Evolutionary conservation across 495 filamentous ascomycete species (phyloP).

Genomic region (Penicillium parvum): DNA sequence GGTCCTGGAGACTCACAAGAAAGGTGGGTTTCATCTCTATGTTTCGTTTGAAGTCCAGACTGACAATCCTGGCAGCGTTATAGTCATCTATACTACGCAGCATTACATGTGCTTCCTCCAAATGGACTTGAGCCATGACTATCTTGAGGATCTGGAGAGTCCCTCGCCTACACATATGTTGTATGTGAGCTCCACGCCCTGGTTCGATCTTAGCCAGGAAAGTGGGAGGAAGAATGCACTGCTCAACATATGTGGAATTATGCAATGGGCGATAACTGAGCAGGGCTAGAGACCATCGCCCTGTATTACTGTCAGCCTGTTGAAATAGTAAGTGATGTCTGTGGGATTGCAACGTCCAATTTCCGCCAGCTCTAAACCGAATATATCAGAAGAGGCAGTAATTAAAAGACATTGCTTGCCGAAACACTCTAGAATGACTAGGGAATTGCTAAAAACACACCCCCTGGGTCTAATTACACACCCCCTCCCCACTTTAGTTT

Average conservation of each 20-base stretch:
- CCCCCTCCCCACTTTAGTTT: too few species aligned
- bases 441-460: too few species aligned
- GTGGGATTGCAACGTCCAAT: too few species aligned
- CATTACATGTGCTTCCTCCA: slow-evolving; percentile 22
- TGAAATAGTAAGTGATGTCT: too few species aligned
- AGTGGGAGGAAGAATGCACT: slow-evolving; percentile 9
- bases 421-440: too few species aligned
- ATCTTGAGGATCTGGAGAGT: slow-evolving; percentile 10
- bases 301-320: too few species aligned
- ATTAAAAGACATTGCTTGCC: too few species aligned
- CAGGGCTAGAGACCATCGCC: too few species aligned
- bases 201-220: slow-evolving; percentile 12
- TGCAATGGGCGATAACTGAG: slow-evolving; percentile 10
- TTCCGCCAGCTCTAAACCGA: too few species aligned
- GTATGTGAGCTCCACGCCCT: slow-evolving; percentile 14
- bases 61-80: slow-evolving; percentile 7
- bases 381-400: too few species aligned
- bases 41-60: not conserved
- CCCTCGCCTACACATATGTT: not conserved
- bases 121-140: slow-evolving; percentile 12
- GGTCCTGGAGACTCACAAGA: not conserved
- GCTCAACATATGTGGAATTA: slow-evolving; percentile 11
- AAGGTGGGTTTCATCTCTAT: not conserved
- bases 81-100: slow-evolving; percentile 18
- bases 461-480: too few species aligned